These are phyloP conservation scores for Ilyonectria robusta DNA, from an alignment of 2,329 filamentous ascomycete genomes.

Conservation along the genomic window DNA sequence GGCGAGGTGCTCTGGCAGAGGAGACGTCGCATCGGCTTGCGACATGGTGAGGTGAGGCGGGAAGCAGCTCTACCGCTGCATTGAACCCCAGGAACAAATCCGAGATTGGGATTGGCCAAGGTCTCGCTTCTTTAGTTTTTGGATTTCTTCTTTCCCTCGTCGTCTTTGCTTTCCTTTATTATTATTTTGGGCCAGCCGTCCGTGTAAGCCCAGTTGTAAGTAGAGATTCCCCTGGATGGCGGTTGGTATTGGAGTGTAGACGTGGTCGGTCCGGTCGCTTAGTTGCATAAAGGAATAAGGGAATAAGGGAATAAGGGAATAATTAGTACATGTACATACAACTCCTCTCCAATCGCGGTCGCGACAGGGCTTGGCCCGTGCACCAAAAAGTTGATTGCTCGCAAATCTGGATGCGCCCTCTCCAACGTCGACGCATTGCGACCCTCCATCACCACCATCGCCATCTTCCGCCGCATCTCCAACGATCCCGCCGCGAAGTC, in stretches of 20 bases:
- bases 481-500: slow-evolving; percentile 18
- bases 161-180: slow-evolving; percentile 25
- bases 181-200: slow-evolving; percentile 36
- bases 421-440: slow-evolving; percentile 29
- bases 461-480: slow-evolving; percentile 18
- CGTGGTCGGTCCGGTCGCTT: slow-evolving; percentile 37
- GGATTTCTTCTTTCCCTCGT: slow-evolving; percentile 12
- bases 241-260: slow-evolving; percentile 24
- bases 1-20: slow-evolving; percentile 38
- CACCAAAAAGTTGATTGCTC: slow-evolving; percentile 43
- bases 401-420: slow-evolving; percentile 26
- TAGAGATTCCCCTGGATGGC: slow-evolving; percentile 36
- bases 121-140: slow-evolving; percentile 1
- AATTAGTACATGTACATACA: neutral
- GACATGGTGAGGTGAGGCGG: slow-evolving; percentile 32
- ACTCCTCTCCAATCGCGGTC: slow-evolving; percentile 3
- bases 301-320: neutral
- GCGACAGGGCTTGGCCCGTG: slow-evolving; percentile 38
- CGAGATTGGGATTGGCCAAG: neutral
- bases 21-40: slow-evolving; percentile 39
- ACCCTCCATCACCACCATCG: slow-evolving; percentile 29
- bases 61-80: slow-evolving; percentile 12
- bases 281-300: slow-evolving; percentile 30
- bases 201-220: slow-evolving; percentile 43
- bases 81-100: slow-evolving; percentile 6